Conservation (phyloP, 495 filamentous ascomycete genomes). For the Trichoderma gamsii region DNA sequence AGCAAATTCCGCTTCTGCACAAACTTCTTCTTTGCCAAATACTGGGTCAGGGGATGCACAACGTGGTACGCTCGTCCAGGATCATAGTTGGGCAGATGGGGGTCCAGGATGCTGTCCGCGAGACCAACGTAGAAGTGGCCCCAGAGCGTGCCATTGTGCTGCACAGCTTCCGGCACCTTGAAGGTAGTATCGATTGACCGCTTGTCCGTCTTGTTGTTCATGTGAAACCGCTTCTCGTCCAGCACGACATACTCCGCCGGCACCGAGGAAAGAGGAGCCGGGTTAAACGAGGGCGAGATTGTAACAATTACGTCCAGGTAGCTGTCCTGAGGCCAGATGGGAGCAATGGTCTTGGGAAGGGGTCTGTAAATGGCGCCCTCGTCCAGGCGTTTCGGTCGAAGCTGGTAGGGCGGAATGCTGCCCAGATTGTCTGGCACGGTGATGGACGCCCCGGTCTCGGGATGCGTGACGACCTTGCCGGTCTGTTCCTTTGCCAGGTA, state of each 20-base stretch:
- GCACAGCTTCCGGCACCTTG: conserved; percentile 67
- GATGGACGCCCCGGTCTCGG: conserved; percentile 38
- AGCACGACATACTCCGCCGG: conserved; percentile 57
- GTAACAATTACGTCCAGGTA: conserved; percentile 79
- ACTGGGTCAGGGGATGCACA: conserved; percentile 76
- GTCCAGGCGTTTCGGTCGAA: conserved; percentile 54
- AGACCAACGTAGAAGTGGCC: conserved; percentile 86
- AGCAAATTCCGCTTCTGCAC: conserved; percentile 87
- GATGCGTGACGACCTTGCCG: conserved; percentile 41
- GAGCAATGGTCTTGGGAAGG: conserved; percentile 69
- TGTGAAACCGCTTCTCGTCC: conserved; percentile 71
- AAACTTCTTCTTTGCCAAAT: conserved; percentile 85
- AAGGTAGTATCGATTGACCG: conserved; percentile 74
- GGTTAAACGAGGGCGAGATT: conserved; percentile 65
- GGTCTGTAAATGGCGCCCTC: conserved; percentile 60
- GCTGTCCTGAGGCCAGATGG: conserved; percentile 80
- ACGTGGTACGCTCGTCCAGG: conserved; percentile 72
- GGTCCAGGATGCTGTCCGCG: conserved; percentile 68
- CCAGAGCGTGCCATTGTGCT: conserved; percentile 90
- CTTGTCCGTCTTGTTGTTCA: conserved; percentile 75
- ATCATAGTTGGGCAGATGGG: conserved; percentile 63
- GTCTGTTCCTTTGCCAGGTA: conserved; percentile 40
- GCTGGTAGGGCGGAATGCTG: conserved; percentile 58
- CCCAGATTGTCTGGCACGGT: conserved; percentile 39
- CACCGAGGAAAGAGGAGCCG: conserved; percentile 57